These are phyloP conservation scores for Schizothecium vesticola DNA, from an alignment of 495 filamentous ascomycete genomes.

Conservation along the genomic window DNA sequence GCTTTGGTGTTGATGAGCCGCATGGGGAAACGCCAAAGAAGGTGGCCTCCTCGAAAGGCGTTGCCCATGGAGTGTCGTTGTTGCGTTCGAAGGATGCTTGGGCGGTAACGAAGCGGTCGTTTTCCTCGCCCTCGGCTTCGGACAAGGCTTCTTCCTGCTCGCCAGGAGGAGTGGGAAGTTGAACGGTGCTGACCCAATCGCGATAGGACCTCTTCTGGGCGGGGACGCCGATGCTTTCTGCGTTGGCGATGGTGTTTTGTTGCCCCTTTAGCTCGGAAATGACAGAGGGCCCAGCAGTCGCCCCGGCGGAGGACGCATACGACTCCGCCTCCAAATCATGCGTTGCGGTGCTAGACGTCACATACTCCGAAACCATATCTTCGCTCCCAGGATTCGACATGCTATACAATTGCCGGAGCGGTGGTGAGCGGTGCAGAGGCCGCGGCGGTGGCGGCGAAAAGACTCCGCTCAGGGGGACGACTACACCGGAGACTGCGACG, in stretches of 20 bases:
- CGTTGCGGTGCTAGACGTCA: neutral
- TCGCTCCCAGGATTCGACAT: neutral
- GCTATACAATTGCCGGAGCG: neutral
- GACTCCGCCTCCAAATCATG: neutral
- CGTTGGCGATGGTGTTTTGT: neutral
- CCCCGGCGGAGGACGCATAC: neutral
- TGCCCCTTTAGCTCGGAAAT: neutral
- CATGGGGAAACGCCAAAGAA: neutral
- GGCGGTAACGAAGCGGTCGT: neutral
- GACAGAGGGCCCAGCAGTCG: neutral
- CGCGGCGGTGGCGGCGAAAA: neutral
- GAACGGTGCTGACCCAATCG: neutral
- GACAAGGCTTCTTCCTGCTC: neutral
- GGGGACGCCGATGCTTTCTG: neutral
- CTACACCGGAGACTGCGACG: neutral
- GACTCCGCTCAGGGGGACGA: neutral
- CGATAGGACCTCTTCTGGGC: neutral
- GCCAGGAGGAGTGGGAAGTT: neutral
- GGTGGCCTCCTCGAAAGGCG: neutral
- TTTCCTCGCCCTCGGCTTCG: neutral
- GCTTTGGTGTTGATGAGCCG: neutral
- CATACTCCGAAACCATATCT: neutral
- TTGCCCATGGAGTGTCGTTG: neutral
- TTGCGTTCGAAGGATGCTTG: neutral
- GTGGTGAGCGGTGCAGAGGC: neutral